Percentiles rank a stretch among this genome's conserved stretches.
Conservation (phyloP, 768 basidiomycete species). For the Mycena kentingensis region DNA sequence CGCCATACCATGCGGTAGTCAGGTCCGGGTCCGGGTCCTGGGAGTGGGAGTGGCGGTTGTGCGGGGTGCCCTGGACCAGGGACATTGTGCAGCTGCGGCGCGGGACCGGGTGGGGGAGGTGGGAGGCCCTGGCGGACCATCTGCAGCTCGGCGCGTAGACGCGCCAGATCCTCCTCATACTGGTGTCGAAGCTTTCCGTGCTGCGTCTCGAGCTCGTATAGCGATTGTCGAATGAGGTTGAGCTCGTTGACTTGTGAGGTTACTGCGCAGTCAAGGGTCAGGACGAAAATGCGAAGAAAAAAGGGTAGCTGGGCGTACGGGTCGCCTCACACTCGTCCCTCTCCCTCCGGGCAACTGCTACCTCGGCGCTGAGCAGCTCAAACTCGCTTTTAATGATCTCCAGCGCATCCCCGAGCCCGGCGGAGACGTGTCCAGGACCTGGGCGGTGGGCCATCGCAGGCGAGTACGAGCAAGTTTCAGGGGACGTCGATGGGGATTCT, state of each 20-base stretch:
- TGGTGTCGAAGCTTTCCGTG: constrained; percentile 67
- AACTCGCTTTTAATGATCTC: constrained; percentile 72
- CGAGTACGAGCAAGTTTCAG: constrained; percentile 14
- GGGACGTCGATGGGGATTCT: too few relatives aligned
- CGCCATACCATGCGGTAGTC: constrained; percentile 29
- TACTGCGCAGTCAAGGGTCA: constrained; percentile 40
- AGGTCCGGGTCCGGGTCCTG: constrained; percentile 20
- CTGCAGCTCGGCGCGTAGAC: constrained; percentile 59
- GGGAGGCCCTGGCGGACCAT: constrained; percentile 41
- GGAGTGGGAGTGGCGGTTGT: constrained; percentile 39
- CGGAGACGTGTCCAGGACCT: constrained; percentile 9
- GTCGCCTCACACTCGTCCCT: constrained; percentile 75
- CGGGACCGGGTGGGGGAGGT: too few relatives aligned
- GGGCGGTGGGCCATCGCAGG: constrained; percentile 22
- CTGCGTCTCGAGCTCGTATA: constrained; percentile 73
- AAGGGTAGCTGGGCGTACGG: constrained; percentile 44
- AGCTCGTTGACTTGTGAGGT: constrained; percentile 70
- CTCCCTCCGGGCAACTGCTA: constrained; percentile 56
- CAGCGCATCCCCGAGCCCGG: constrained; percentile 55
- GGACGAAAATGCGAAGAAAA: constrained; percentile 1
- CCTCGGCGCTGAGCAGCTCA: constrained; percentile 61
- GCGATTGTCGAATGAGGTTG: constrained; percentile 67
- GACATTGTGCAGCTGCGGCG: too few relatives aligned
- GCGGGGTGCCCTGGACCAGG: too few relatives aligned
- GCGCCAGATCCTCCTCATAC: constrained; percentile 65